A percentile compares a stretch with the other conserved stretches of the same genome.
phyloP scores from a whole-genome alignment of 805 yeast species.

The Candida loeiensis region DNA sequence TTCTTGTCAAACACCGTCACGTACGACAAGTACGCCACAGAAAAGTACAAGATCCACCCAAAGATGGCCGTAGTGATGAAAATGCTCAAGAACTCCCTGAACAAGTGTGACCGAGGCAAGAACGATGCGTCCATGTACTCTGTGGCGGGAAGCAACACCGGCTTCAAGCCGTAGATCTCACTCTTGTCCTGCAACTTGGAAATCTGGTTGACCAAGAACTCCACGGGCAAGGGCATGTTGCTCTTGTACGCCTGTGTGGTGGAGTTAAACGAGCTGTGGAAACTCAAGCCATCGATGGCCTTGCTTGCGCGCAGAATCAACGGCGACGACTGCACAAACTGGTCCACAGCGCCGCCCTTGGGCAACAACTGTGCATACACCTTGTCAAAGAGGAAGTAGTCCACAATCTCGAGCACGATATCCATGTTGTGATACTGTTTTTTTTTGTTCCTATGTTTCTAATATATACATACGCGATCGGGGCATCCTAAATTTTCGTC shows the following conservation, averaged over 20 bases:
- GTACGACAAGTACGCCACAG: conserved; percentile 75
- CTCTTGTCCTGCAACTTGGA: conserved; percentile 25
- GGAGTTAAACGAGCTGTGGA: conserved; percentile 9
- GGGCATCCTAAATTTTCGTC: conserved; percentile 5
- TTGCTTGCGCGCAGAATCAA: conserved; percentile 6
- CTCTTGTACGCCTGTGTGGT: conserved; percentile 10
- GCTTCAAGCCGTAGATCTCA: conserved; percentile 59
- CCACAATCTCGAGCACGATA: conserved; percentile 78
- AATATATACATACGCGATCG: not conserved
- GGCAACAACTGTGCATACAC: conserved; percentile 71
- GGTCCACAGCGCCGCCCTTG: conserved; percentile 41
- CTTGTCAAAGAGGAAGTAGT: conserved; percentile 69
- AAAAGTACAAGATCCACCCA: conserved; percentile 80
- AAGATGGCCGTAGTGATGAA: conserved; percentile 70
- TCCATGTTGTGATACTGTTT: conserved; percentile 57
- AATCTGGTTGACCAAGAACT: conserved; percentile 14
- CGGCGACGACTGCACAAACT: conserved; percentile 14
- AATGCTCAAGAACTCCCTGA: conserved; percentile 70
- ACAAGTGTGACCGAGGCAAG: conserved; percentile 63
- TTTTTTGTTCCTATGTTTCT: not conserved
- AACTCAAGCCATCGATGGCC: conserved; percentile 5
- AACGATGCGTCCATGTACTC: conserved; percentile 61
- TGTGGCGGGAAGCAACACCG: conserved; percentile 54
- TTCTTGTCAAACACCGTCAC: conserved; percentile 77
- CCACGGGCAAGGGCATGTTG: conserved; percentile 13